A percentile compares a stretch with the other conserved stretches of the same genome.
Conservation (phyloP, 768 basidiomycete genomes). For the Sarcodon sp. region DNA sequence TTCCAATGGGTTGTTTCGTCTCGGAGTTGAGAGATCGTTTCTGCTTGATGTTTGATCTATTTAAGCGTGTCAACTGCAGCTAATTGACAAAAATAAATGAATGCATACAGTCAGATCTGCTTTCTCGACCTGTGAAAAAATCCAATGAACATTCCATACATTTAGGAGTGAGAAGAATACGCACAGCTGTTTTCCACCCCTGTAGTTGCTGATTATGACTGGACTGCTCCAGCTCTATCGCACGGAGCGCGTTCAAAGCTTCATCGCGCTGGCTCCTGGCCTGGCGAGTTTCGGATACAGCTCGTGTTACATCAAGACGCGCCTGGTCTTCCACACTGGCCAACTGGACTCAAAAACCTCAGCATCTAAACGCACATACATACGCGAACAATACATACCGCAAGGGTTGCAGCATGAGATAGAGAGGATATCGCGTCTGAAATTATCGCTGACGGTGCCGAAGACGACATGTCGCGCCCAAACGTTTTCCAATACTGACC, state of each 20-base stretch:
- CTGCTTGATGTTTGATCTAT: conserved; percentile 46
- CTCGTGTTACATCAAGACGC: conserved; percentile 37
- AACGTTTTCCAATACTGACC: too few relatives aligned
- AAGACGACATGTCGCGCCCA: too few relatives aligned
- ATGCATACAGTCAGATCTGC: conserved; percentile 39
- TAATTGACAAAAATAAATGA: background rate
- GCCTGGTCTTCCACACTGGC: conserved; percentile 42
- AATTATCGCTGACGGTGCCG: background rate
- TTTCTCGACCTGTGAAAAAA: conserved; percentile 38
- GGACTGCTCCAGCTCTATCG: conserved; percentile 29
- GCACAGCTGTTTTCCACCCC: conserved; percentile 33
- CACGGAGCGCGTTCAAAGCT: conserved; percentile 31
- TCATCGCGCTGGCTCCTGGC: conserved; percentile 39
- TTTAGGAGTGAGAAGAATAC: conserved; percentile 10
- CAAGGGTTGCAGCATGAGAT: background rate
- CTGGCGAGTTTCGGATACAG: conserved; percentile 29
- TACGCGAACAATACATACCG: background rate
- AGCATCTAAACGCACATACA: background rate
- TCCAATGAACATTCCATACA: conserved; percentile 4
- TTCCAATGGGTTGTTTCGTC: conserved; percentile 64
- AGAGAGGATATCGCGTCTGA: background rate
- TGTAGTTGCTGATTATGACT: conserved; percentile 32
- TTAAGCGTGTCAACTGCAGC: background rate
- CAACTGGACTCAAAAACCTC: conserved; percentile 23
- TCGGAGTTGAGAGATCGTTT: conserved; percentile 47